Evolutionary conservation across 768 basidiomycete genomes (phyloP).

Genomic region (Suillus alpinus): DNA sequence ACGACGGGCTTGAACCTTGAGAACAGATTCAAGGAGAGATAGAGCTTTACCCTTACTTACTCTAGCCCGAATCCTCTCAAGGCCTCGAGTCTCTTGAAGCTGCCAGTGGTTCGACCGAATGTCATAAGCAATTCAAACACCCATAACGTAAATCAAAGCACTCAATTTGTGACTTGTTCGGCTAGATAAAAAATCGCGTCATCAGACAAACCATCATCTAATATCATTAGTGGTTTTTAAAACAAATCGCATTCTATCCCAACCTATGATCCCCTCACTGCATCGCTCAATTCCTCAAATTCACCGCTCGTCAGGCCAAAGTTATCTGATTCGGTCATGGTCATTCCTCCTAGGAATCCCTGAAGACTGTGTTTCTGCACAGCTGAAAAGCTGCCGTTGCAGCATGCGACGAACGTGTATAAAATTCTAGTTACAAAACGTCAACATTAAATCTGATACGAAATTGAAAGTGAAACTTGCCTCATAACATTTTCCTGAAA

Average conservation of each 20-base stretch:
- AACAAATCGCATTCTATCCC: neutral
- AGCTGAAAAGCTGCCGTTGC: slow-evolving; percentile 31
- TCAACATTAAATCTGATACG: neutral
- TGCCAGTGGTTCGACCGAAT: slow-evolving; percentile 15
- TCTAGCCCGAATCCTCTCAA: neutral
- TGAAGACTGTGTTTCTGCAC: slow-evolving; percentile 29
- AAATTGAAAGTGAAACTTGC: slow-evolving; percentile 29
- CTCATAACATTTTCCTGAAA: slow-evolving; percentile 64
- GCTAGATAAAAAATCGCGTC: slow-evolving; percentile 21
- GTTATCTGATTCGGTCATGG: too few species aligned
- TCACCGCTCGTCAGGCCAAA: slow-evolving; percentile 14
- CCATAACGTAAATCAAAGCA: slow-evolving; percentile 19
- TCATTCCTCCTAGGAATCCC: slow-evolving; percentile 20
- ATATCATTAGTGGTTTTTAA: neutral
- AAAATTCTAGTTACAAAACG: slow-evolving; percentile 38
- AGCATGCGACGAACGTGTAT: slow-evolving; percentile 48
- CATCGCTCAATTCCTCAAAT: slow-evolving; percentile 18
- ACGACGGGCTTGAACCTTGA: neutral
- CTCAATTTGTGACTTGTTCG: slow-evolving; percentile 15
- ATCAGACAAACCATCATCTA: slow-evolving; percentile 8
- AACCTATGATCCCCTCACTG: slow-evolving; percentile 2
- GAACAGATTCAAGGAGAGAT: neutral
- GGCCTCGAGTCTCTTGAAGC: neutral
- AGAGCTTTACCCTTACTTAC: neutral
- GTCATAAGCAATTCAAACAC: slow-evolving; percentile 9